Conservation (phyloP, 306 rosid species). For the Senna siamea region DNA sequence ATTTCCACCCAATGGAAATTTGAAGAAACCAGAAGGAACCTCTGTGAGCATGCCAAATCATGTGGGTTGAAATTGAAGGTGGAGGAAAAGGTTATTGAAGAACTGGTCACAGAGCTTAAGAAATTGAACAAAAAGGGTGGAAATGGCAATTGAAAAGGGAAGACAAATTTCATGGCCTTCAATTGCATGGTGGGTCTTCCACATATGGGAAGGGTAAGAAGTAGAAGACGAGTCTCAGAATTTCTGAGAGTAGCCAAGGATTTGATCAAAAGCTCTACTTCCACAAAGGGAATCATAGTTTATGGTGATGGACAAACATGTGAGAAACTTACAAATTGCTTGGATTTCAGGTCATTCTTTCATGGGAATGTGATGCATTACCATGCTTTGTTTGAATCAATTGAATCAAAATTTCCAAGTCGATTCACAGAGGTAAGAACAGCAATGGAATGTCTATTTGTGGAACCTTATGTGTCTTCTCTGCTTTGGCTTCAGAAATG, state of each 20-base stretch:
- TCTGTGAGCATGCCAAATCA: slow-evolving; percentile 48
- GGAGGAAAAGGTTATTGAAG: slow-evolving; percentile 54
- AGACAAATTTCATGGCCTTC: slow-evolving; percentile 53
- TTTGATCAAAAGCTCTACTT: slow-evolving; percentile 39
- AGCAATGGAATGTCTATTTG: slow-evolving; percentile 55
- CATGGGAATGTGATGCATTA: slow-evolving; percentile 55
- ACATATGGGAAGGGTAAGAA: slow-evolving; percentile 54
- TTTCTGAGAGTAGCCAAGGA: slow-evolving; percentile 57
- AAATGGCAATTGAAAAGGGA: no score
- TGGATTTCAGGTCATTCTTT: slow-evolving; percentile 57
- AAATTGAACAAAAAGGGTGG: slow-evolving; percentile 46
- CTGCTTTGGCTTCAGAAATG: slow-evolving; percentile 53
- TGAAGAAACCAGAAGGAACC: slow-evolving; percentile 49
- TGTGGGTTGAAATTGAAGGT: slow-evolving; percentile 56
- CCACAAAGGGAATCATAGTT: slow-evolving; percentile 49
- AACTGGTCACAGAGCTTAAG: slow-evolving; percentile 52
- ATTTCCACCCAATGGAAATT: slow-evolving; percentile 42
- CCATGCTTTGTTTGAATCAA: slow-evolving; percentile 59
- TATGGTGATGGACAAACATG: slow-evolving; percentile 59
- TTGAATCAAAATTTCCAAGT: slow-evolving; percentile 47
- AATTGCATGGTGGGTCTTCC: slow-evolving; percentile 60
- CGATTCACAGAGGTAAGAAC: slow-evolving; percentile 58
- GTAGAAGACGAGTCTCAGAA: slow-evolving; percentile 46
- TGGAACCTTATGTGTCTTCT: slow-evolving; percentile 58
- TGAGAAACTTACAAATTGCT: slow-evolving; percentile 40